phyloP scores from a whole-genome alignment of 352 stramenopile genomes.

The Globisporangium iwayamae region DNA sequence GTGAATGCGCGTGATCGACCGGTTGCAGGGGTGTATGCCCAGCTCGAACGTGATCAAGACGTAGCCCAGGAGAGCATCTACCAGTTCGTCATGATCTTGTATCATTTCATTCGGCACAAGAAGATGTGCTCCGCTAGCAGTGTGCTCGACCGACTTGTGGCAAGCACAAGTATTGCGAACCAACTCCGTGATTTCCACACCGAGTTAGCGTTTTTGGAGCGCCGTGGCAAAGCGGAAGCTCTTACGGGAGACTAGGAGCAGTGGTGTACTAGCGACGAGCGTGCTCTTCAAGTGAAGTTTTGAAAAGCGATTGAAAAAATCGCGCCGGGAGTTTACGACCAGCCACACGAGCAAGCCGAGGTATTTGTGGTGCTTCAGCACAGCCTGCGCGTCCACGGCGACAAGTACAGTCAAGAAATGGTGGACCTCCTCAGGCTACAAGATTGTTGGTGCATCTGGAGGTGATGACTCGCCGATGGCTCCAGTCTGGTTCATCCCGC shows the following conservation, averaged over 20 bases:
- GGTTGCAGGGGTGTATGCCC: not conserved
- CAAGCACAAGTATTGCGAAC: not conserved
- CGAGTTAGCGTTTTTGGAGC: not conserved
- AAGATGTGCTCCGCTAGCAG: not conserved
- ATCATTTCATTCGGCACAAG: not conserved
- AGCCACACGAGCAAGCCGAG: not conserved
- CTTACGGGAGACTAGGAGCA: not conserved
- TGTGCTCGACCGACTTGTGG: not conserved
- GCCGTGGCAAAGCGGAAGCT: not conserved
- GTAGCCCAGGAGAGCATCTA: not conserved
- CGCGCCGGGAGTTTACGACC: not conserved
- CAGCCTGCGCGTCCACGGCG: not conserved
- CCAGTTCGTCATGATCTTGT: not conserved
- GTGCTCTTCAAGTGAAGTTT: not conserved
- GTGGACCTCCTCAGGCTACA: not conserved
- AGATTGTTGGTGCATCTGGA: not conserved
- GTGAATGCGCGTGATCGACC: not conserved
- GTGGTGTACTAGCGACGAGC: not conserved
- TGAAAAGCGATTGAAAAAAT: not conserved
- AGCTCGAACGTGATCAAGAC: not conserved
- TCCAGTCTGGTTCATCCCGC: not conserved
- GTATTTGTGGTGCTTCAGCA: not conserved
- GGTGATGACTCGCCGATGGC: no score
- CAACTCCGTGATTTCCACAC: not conserved
- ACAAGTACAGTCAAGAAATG: constrained; percentile 4